Percentiles rank a stretch among this genome's conserved stretches.
Evolutionary conservation across 2,329 filamentous ascomycete genomes (phyloP).

Genomic region (Neonectria magnoliae): DNA sequence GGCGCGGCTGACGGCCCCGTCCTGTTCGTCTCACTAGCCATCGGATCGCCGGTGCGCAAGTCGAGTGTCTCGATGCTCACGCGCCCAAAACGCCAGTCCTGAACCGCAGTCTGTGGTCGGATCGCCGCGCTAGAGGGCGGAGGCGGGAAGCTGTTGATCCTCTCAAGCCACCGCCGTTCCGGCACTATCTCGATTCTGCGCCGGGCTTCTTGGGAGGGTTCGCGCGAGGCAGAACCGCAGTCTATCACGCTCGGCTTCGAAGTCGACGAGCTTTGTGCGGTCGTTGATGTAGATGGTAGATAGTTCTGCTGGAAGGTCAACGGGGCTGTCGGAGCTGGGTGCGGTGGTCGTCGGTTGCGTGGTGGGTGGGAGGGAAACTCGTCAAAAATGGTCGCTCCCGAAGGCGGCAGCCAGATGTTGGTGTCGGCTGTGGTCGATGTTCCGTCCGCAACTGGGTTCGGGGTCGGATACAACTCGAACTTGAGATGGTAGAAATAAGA

Average conservation of each 20-base stretch:
- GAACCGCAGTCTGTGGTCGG: conserved; percentile 59
- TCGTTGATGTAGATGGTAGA: conserved; percentile 4
- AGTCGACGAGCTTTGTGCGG: conserved; percentile 20
- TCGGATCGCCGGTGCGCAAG: conserved; percentile 55
- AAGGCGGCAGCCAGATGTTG: conserved; percentile 61
- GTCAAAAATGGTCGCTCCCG: conserved; percentile 63
- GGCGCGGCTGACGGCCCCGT: conserved; percentile 60
- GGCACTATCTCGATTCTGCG: conserved; percentile 52
- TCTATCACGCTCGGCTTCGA: conserved; percentile 55
- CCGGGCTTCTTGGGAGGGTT: conserved; percentile 40
- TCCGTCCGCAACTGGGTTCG: conserved; percentile 46
- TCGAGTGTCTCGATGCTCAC: conserved; percentile 85
- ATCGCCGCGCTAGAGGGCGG: conserved; percentile 57
- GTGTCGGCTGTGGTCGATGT: conserved; percentile 20
- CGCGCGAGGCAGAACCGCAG: conserved; percentile 56
- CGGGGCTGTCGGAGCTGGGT: conserved; percentile 20
- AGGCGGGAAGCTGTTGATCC: conserved; percentile 54
- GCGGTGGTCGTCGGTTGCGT: conserved; percentile 34
- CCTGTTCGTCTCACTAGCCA: conserved; percentile 52
- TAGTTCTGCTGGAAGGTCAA: conserved; percentile 10
- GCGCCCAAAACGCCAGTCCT: conserved; percentile 85
- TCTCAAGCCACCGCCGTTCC: conserved; percentile 53
- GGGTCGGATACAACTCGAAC: conserved; percentile 69
- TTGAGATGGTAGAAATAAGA: conserved; percentile 74
- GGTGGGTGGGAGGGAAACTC: conserved; percentile 62